Percentiles rank a stretch among this genome's conserved stretches.
Conservation (phyloP, 2,329 filamentous ascomycete genomes). For the Fusarium torulosum region DNA sequence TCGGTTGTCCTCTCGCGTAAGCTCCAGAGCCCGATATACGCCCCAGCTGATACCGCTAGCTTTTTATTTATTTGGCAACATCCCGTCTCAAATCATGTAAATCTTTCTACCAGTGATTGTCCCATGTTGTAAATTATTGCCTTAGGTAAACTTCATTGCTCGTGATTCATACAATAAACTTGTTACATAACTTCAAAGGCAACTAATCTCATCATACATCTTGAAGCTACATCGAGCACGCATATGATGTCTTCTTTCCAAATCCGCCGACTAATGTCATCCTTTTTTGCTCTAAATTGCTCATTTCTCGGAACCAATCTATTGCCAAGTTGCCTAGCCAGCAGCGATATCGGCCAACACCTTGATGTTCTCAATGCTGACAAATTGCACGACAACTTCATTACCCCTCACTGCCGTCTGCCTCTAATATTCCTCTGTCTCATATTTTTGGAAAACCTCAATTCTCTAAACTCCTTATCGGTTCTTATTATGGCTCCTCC, state of each 20-base stretch:
- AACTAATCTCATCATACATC: too few species aligned
- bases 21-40: too few species aligned
- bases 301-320: not conserved
- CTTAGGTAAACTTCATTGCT: too few species aligned
- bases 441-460: not conserved
- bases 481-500: slow-evolving; percentile 21
- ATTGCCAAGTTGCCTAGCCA: not conserved
- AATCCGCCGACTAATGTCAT: not conserved
- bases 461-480: not conserved
- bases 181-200: not conserved
- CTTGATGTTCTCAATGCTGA: not conserved
- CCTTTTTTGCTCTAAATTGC: not conserved
- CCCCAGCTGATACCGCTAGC: too few species aligned
- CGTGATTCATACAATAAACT: too few species aligned
- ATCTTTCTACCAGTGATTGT: too few species aligned
- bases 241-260: not conserved
- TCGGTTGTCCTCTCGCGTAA: too few species aligned
- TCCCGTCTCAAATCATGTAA: too few species aligned
- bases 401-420: not conserved
- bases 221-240: not conserved
- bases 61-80: too few species aligned
- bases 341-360: not conserved
- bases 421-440: not conserved
- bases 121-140: too few species aligned
- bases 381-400: not conserved